Conservation (phyloP, 768 basidiomycete genomes). For the Cystofilobasidium macerans region DNA sequence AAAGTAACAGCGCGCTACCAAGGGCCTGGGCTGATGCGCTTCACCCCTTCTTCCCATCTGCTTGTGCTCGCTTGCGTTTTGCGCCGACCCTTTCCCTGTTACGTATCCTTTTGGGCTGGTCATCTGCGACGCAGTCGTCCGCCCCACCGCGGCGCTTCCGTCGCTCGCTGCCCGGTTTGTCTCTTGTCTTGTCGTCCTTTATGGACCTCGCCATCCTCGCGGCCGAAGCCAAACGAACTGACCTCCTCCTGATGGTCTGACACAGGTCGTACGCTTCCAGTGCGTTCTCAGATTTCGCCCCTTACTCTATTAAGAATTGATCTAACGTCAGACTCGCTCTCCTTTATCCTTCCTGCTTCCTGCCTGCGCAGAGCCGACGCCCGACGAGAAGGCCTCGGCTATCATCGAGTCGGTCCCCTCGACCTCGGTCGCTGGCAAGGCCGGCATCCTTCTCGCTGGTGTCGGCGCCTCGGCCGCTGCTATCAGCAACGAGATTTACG, state of each 20-base stretch:
- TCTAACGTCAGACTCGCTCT: background rate
- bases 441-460: conserved; percentile 80
- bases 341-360: background rate
- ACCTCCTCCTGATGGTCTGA: background rate
- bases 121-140: background rate
- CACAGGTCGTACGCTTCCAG: conserved; percentile 6
- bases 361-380: conserved; percentile 44
- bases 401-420: conserved; percentile 76
- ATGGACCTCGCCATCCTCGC: background rate
- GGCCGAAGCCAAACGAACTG: background rate
- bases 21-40: background rate
- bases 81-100: no score
- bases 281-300: background rate
- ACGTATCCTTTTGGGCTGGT: no score
- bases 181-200: background rate
- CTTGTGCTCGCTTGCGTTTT: background rate
- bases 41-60: background rate
- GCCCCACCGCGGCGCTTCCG: background rate
- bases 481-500: conserved; percentile 94
- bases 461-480: conserved; percentile 79
- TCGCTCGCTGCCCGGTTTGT: background rate
- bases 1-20: no score
- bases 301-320: background rate
- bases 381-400: conserved; percentile 75
- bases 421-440: conserved; percentile 78